Conservation (phyloP, 345 rosid genomes). For the Sonneratia caseolaris region DNA sequence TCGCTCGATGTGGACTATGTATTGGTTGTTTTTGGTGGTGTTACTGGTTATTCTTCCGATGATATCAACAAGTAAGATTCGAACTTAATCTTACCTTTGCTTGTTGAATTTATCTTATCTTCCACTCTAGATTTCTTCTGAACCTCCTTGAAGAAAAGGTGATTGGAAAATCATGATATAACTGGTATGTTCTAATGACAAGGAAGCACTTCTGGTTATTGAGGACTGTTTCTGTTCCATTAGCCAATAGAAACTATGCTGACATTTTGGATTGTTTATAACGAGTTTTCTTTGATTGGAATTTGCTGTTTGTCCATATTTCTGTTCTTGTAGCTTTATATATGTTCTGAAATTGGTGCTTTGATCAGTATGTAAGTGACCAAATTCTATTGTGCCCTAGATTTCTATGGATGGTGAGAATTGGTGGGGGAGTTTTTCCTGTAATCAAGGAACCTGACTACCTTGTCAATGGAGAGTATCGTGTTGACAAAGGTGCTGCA, state of each 20-base stretch:
- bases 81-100: not conserved
- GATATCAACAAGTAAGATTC: conserved; percentile 82
- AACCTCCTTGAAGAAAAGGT: too few species aligned
- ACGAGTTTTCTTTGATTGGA: too few species aligned
- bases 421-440: conserved; percentile 29
- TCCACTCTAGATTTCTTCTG: not conserved
- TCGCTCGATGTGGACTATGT: conserved; percentile 96
- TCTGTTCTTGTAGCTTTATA: not conserved
- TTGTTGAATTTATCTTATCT: not conserved
- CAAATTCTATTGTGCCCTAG: conserved; percentile 24
- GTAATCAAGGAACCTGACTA: conserved; percentile 44
- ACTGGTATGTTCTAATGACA: too few species aligned
- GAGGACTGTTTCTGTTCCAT: too few species aligned
- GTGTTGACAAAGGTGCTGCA: conserved; percentile 96
- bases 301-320: too few species aligned
- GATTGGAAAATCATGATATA: too few species aligned
- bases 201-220: too few species aligned
- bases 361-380: not conserved
- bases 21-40: conserved; percentile 95
- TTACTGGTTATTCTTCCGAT: conserved; percentile 98
- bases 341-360: not conserved
- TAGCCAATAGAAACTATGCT: too few species aligned
- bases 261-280: too few species aligned
- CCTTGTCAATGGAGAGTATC: conserved; percentile 96
- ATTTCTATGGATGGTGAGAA: conserved; percentile 99